Evolutionary conservation across 768 basidiomycete genomes (phyloP).

Genomic region (Amanita exitialis): DNA sequence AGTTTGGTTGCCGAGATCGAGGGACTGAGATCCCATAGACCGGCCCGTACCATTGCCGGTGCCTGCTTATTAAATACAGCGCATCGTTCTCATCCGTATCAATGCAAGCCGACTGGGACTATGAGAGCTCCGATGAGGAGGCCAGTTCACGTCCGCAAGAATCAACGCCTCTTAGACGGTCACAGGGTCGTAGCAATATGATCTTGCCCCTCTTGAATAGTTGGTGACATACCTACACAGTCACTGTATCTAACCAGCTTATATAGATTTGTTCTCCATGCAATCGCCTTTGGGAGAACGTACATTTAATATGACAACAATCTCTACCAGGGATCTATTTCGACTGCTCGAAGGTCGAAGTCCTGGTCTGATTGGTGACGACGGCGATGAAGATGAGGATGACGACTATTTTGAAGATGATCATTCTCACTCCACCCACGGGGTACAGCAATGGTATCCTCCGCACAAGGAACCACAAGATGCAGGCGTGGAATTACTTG

Average conservation of each 20-base stretch:
- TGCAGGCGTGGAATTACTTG: conserved; percentile 54
- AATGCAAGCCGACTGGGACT: conserved; percentile 17
- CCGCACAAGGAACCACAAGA: conserved; percentile 42
- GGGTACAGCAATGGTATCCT: conserved; percentile 21
- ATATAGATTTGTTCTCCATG: conserved; percentile 22
- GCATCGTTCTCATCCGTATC: background rate
- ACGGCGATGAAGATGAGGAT: conserved; percentile 10
- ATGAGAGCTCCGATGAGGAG: conserved; percentile 12
- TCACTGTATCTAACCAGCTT: background rate
- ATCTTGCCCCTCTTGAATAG: conserved; percentile 19
- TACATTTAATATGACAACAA: conserved; percentile 16
- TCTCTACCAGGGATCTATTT: conserved; percentile 21
- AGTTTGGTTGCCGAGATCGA: background rate
- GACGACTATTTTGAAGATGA: conserved; percentile 30
- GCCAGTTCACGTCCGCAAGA: conserved; percentile 1
- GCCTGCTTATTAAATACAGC: too few relatives aligned
- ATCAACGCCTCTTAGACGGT: background rate
- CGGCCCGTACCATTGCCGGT: conserved; percentile 1
- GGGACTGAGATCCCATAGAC: background rate
- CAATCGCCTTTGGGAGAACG: conserved; percentile 14
- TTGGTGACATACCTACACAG: conserved; percentile 7
- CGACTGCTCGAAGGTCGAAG: conserved; percentile 13
- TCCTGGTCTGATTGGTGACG: background rate
- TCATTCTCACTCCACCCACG: conserved; percentile 24
- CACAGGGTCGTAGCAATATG: background rate